phyloP scores from a whole-genome alignment of 805 yeast genomes.

The Pichia kluyveri region DNA sequence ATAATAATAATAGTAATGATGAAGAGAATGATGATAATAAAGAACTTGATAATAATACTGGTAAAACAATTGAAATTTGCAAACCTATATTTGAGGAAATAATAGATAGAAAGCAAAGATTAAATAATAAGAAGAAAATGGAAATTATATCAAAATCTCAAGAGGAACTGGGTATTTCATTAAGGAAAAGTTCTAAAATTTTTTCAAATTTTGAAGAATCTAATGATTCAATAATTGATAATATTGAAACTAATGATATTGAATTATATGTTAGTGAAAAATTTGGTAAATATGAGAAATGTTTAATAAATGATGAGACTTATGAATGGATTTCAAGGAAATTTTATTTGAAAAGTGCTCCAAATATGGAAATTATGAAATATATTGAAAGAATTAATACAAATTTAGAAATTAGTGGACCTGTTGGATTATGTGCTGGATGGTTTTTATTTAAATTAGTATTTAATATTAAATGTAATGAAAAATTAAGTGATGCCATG shows the following conservation, averaged over 20 bases:
- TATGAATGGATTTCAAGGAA: conserved; percentile 14
- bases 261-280: neutral
- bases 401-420: conserved; percentile 23
- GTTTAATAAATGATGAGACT: conserved; percentile 3
- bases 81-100: conserved; percentile 1
- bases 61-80: neutral
- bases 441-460: conserved; percentile 23
- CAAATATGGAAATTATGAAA: conserved; percentile 18
- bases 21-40: neutral
- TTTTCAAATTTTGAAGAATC: conserved; percentile 20
- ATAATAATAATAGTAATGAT: neutral
- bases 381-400: conserved; percentile 27
- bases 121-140: conserved; percentile 1
- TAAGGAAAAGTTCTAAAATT: conserved; percentile 19
- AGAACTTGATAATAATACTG: conserved; percentile 1
- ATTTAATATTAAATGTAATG: conserved; percentile 19
- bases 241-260: neutral
- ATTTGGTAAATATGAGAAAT: conserved; percentile 11
- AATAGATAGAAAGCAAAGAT: neutral
- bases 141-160: conserved; percentile 13
- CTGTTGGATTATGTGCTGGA: conserved; percentile 25
- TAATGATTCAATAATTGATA: neutral
- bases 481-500: conserved; percentile 6
- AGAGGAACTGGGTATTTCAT: conserved; percentile 23
- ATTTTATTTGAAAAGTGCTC: conserved; percentile 26